A percentile compares a stretch with the other conserved stretches of the same genome.
phyloP scores from a whole-genome alignment of 2,329 filamentous ascomycete species.

The Periconia macrospinosa region DNA sequence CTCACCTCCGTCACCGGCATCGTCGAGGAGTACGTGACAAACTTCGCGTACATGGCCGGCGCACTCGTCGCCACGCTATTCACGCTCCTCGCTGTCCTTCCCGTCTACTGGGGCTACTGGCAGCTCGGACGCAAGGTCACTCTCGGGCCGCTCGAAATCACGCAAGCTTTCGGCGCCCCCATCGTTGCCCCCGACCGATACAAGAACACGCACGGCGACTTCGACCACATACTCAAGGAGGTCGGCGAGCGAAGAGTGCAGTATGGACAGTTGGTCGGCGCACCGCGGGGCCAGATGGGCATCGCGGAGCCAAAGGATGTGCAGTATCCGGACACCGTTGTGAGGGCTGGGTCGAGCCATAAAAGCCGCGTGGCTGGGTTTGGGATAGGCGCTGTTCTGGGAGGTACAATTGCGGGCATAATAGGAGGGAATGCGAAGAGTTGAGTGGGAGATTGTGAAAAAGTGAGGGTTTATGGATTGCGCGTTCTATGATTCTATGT shows the following conservation, averaged over 20 bases:
- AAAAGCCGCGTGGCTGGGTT: too few relatives aligned
- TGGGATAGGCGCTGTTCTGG: too few relatives aligned
- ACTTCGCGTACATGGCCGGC: slow-evolving; percentile 30
- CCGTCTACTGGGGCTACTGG: slow-evolving; percentile 42
- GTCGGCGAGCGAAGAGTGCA: slow-evolving; percentile 19
- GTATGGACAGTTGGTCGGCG: slow-evolving; percentile 20
- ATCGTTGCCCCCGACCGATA: slow-evolving; percentile 19
- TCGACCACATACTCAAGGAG: slow-evolving; percentile 22
- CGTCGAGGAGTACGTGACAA: slow-evolving; percentile 30
- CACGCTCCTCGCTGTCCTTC: slow-evolving; percentile 35
- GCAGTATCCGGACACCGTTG: slow-evolving; percentile 1
- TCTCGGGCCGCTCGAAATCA: slow-evolving; percentile 40
- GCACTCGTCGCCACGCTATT: slow-evolving; percentile 32
- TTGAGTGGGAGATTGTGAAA: too few relatives aligned
- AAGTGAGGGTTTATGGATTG: too few relatives aligned
- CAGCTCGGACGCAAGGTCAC: slow-evolving; percentile 39
- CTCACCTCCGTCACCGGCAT: slow-evolving; percentile 18
- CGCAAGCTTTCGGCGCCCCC: slow-evolving; percentile 36
- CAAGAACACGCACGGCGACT: slow-evolving; percentile 21
- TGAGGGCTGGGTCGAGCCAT: background rate
- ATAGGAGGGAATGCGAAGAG: too few relatives aligned
- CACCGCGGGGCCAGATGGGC: slow-evolving; percentile 22
- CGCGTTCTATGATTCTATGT: too few relatives aligned
- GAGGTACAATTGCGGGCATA: too few relatives aligned
- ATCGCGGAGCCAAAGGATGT: slow-evolving; percentile 23